Evolutionary conservation across 305 asterid genomes (phyloP).

Genomic region (Ajuga reptans): DNA sequence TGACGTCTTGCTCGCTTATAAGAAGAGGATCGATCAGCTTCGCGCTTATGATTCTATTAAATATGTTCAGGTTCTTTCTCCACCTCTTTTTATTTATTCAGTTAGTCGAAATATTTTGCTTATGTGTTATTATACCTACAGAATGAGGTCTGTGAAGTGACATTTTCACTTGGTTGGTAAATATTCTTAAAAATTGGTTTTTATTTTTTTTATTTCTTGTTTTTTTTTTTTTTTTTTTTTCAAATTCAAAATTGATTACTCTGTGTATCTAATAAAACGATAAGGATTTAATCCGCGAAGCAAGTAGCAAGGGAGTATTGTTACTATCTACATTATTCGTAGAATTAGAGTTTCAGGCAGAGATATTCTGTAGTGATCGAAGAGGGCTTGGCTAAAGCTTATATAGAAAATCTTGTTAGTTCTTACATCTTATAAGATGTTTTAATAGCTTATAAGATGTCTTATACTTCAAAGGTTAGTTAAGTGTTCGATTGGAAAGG

Average conservation of each 20-base stretch:
- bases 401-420: no score
- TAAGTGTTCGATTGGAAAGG: no score
- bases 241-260: no score
- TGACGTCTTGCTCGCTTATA: conserved; percentile 63
- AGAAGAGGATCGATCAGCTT: conserved; percentile 64
- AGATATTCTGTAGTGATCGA: not conserved
- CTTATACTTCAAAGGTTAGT: no score
- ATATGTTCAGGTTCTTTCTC: conserved; percentile 60
- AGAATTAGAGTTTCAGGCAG: not conserved
- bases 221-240: no score
- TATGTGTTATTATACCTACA: not conserved
- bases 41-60: conserved; percentile 39
- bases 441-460: no score
- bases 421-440: no score
- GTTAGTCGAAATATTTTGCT: not conserved
- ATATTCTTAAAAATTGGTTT: no score
- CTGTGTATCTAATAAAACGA: not conserved
- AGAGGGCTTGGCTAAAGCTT: no score
- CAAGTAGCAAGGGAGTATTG: not conserved
- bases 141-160: not conserved
- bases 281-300: not conserved
- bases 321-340: no score
- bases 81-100: not conserved
- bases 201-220: no score
- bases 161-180: not conserved